Evolutionary conservation across 1,284 basidiomycete species (phyloP), one percentile per base, ranked within the genome.

Genomic region (Heimioporus punctisporus): DNA sequence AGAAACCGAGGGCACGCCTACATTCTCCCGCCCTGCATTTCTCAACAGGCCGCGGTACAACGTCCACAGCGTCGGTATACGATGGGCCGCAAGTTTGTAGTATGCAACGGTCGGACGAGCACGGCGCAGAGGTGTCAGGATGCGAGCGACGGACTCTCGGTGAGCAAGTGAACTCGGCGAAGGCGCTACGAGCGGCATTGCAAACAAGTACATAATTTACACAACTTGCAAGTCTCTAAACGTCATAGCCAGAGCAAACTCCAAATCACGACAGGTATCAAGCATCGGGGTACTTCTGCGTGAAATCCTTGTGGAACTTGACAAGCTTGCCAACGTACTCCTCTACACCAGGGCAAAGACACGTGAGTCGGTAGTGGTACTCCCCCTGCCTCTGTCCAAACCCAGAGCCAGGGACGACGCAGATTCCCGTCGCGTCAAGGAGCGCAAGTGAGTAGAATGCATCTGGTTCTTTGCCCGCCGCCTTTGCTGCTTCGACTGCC

Each of bases 321-420:
- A 93, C 93, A 50, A 97, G 78, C 67, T 92, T 88, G 40, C 80
- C 79, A 7, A 96, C 90, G 69, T 95, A 97, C 65, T 95, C 92
- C 54, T 96, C 94, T 15, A 94, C 93, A 51, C 90, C 90, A 5
- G 92, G 93, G 69, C 92, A 95, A 59, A 96, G 73, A 58, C 93
- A 95, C 14, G 93, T 95, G 70, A 95, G 72, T 43, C 95, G 78
- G 66, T 97, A 90, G 74, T 98, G 95, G 73, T 86, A 88, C 64
- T 94, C 90, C 31, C 90, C 93, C 48, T 88, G 84, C 73, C 83
- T 88, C 77, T 97, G 95, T 4, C 95, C 95, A 67, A 98, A 97
- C 10, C 95, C 95, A 51, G 86, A 88, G 0, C 95, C 95, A 10
- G 94, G 92, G 2, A 97, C 91, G 24, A 93, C 92, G 64, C 95